Evolutionary conservation across 208 protist genomes (phyloP).

Genomic region (Eutreptiella sp.): DNA sequence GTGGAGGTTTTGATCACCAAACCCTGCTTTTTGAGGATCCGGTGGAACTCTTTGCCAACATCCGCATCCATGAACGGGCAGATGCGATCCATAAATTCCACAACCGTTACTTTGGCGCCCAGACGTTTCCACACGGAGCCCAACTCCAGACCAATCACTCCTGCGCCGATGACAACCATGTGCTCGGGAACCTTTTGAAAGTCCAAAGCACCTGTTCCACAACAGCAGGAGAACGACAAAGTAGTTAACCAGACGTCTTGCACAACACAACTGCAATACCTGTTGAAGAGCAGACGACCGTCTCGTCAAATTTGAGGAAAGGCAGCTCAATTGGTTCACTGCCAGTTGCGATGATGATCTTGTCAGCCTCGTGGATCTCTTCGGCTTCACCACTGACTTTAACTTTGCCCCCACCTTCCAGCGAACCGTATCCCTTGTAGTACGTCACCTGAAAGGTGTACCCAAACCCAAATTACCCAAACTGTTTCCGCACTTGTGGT

Average conservation of each 20-base stretch:
- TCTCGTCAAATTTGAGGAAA: constrained; percentile 92
- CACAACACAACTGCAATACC: no score
- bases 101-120: constrained; percentile 94
- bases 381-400: constrained; percentile 76
- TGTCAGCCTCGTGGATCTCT: constrained; percentile 82
- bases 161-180: constrained; percentile 97
- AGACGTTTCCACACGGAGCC: constrained; percentile 97
- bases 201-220: constrained; percentile 90
- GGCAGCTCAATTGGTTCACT: constrained; percentile 89
- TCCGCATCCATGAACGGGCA: constrained; percentile 72
- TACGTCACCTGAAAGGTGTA: no score
- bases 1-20: constrained; percentile 78
- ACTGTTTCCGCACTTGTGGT: no score
- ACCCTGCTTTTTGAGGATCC: constrained; percentile 78
- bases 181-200: constrained; percentile 90
- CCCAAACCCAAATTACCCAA: no score
- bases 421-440: constrained; percentile 83
- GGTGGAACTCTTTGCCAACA: constrained; percentile 62
- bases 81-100: constrained; percentile 92
- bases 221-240: no score
- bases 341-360: constrained; percentile 98
- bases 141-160: constrained; percentile 98
- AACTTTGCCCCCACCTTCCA: constrained; percentile 63
- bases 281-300: constrained; percentile 93
- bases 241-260: no score